Evolutionary conservation across 2,329 filamentous ascomycete species (phyloP), one percentile per base, ranked within the genome.

Genomic region (Aspergillus fumigatiaffinis): DNA sequence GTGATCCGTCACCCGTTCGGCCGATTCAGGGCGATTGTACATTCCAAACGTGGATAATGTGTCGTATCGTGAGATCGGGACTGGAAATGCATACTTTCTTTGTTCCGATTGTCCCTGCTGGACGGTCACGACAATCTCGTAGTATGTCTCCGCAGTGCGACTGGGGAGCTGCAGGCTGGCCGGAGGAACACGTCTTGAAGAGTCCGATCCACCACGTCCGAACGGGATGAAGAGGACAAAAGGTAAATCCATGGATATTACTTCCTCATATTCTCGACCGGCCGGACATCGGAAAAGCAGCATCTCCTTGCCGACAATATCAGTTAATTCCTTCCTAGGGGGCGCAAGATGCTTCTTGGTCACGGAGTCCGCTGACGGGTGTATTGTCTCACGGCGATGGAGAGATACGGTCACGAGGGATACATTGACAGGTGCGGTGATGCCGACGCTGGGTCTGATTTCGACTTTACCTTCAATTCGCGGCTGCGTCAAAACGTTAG

Each of bases 181-280:
- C 2, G 94, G 93, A 1, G 94, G 94, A 68, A 97, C 92, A 65
- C 92, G 85, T 65, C 92, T 82, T 65, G 92, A 94, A 26, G 89
- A 87, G 76, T 97, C 94, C 73, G 95, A 90, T 55, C 92, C 92
- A 51, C 91, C 91, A 65, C 92, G 86, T 42, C 93, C 93, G 71
- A 92, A 97, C 2, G 94, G 94, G 71, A 99, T 97, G 76, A 97
- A 97, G 57, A 99, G 85, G 46, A 97, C 90, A 72, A 99, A 99
- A 0, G 94, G 94, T 20, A 99, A 80, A 74, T 99, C 94, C 94
- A 99, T 97, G 66, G 89, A 88, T 61, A 97, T 87, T 58, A 99
- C 89, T 68, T 85, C 90, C 72, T 97, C 94, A 50, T 88, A 87
- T 70, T 96, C 91, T 72, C 86, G 89, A 50, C 92, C 92, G 2